Conservation (phyloP, 1,284 basidiomycete species). For the Abortiporus biennis region DNA sequence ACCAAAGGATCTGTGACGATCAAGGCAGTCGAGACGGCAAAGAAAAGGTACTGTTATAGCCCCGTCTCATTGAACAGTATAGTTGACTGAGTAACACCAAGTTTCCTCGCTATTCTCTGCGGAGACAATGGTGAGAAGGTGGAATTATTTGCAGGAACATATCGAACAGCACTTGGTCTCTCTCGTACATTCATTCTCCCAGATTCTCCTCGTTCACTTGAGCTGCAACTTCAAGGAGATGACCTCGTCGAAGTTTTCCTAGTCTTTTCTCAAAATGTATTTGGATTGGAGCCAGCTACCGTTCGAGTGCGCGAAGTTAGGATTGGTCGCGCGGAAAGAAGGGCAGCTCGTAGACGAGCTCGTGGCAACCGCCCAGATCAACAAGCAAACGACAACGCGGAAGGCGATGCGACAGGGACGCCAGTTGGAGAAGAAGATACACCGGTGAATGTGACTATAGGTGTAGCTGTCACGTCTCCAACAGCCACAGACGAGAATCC, state of each 20-base stretch:
- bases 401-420: slow-evolving; percentile 39
- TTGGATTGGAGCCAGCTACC: slow-evolving; percentile 83
- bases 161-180: slow-evolving; percentile 71
- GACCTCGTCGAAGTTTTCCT: slow-evolving; percentile 85
- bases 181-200: slow-evolving; percentile 85
- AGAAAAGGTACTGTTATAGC: slow-evolving; percentile 60
- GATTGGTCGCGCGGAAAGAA: slow-evolving; percentile 78
- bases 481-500: slow-evolving; percentile 10
- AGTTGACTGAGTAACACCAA: slow-evolving; percentile 22
- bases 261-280: slow-evolving; percentile 84
- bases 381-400: slow-evolving; percentile 29
- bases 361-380: slow-evolving; percentile 38
- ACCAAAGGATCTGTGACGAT: slow-evolving; percentile 79
- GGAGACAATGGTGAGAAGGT: slow-evolving; percentile 92
- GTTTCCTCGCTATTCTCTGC: slow-evolving; percentile 84
- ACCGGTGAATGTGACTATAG: slow-evolving; percentile 58
- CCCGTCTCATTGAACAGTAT: slow-evolving; percentile 2
- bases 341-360: slow-evolving; percentile 72
- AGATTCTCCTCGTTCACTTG: slow-evolving; percentile 78
- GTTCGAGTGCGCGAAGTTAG: slow-evolving; percentile 87
- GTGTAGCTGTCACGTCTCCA: slow-evolving; percentile 42
- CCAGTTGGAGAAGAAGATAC: slow-evolving; percentile 56
- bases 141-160: slow-evolving; percentile 83
- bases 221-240: slow-evolving; percentile 85
- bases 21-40: slow-evolving; percentile 80